A percentile compares a stretch with the other conserved stretches of the same genome.
phyloP scores from a whole-genome alignment of 176 grass and related monocot species.

The Hordeum marinum region DNA sequence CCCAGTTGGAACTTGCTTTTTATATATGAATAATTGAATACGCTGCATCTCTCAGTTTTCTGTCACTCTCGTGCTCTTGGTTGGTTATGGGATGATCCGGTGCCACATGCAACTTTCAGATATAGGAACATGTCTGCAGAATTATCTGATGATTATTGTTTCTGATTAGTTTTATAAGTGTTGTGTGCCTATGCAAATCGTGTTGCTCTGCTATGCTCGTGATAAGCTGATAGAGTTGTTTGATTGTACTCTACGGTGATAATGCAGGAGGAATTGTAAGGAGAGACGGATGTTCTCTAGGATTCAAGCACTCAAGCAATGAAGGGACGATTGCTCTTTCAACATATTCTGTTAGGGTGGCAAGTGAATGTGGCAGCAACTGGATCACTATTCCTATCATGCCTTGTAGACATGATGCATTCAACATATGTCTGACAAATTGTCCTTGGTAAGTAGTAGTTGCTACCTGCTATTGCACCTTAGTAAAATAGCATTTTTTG shows the following conservation, averaged over 20 bases:
- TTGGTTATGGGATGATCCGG: not conserved
- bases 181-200: not conserved
- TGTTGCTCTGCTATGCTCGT: not conserved
- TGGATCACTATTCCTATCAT: slow-evolving; percentile 80
- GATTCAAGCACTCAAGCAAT: slow-evolving; percentile 75
- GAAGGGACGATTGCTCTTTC: slow-evolving; percentile 78
- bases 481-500: not conserved
- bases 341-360: slow-evolving; percentile 66
- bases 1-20: not conserved
- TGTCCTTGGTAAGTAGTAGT: slow-evolving; percentile 74
- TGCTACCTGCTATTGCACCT: not conserved
- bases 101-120: not conserved
- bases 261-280: slow-evolving; percentile 69
- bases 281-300: slow-evolving; percentile 52
- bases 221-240: not conserved
- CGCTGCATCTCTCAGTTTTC: not conserved
- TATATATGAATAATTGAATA: not conserved
- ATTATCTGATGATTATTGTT: not conserved
- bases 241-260: not conserved
- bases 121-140: not conserved
- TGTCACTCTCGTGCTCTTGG: not conserved
- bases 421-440: slow-evolving; percentile 46
- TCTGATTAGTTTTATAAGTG: not conserved
- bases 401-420: slow-evolving; percentile 39
- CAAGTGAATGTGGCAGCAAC: slow-evolving; percentile 77